Evolutionary conservation across 768 basidiomycete genomes (phyloP), one percentile per base, ranked within the genome.

Genomic region (Amanita molliuscula): DNA sequence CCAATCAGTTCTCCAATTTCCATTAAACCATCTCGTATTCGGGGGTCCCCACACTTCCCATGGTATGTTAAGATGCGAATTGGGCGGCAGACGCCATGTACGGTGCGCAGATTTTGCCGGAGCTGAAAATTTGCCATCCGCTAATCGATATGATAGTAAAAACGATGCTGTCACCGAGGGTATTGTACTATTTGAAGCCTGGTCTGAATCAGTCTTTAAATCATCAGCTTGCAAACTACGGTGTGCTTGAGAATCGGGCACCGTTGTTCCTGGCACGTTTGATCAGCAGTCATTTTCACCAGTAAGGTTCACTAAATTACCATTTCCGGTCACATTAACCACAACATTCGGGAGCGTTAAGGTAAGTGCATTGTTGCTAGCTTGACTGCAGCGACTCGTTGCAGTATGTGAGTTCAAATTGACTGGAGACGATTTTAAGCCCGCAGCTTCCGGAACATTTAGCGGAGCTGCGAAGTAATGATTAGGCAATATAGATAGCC

Each of bases 21-120:
- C 75, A 48, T 68, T 65, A 54, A 78, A 78, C 77, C 78, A 78
- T 9, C 77, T 71, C 7, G 77, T 77, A 55, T 64, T 71, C 29
- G 61, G 58, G 1, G 74, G 74, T 10, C 77, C 78, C 77, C 78
- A 78, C 16, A 64, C 61, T 6, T 70, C 65, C 76, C 76, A 78
- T 3, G 71, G 66, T 26, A 76, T 42, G 37, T 9, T 42, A 9
- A 28, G 37, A 15, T 21, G 20, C 18, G 23, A 38, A 18, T 28
- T 38, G 10, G 40, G 40, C 6, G 16, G 46, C 15, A 41, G 1
- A 16, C 29, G 48, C 37, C 40, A 28, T 18, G 20, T 13, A 21
- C 31, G 48, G 23, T 23, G 29, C 8, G 8, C 6, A 23, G 15
- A 20, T 29, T 25, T 26, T 26, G 26, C 16, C 11, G 34, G 35